Conservation (phyloP, 2,329 filamentous ascomycete species). For the Bipolaris cookei region DNA sequence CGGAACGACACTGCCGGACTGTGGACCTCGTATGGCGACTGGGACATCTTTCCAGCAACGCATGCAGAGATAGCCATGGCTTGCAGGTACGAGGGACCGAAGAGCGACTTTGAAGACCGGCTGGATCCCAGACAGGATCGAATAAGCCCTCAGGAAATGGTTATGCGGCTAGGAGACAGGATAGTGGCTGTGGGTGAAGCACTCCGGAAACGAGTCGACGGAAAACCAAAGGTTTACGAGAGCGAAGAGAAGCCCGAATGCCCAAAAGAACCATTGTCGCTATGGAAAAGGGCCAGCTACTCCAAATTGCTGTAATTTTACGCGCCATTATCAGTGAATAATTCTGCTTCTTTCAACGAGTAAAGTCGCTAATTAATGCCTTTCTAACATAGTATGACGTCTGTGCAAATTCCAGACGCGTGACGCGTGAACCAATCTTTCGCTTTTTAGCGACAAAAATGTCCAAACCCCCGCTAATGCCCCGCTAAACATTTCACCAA, state of each 20-base stretch:
- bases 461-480: slow-evolving; percentile 16
- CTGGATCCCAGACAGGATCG: not conserved
- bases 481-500: slow-evolving; percentile 13
- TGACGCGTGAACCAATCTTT: slow-evolving; percentile 16
- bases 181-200: not conserved
- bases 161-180: not conserved
- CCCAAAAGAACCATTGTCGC: not conserved
- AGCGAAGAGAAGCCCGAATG: not conserved
- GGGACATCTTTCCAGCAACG: slow-evolving; percentile 3
- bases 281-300: not conserved
- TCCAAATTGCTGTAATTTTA: not conserved
- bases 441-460: slow-evolving; percentile 20
- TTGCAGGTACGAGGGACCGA: slow-evolving; percentile 4
- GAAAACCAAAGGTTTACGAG: not conserved
- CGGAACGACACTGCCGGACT: not conserved
- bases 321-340: not conserved
- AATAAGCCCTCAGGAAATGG: slow-evolving; percentile 5
- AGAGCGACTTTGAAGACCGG: not conserved
- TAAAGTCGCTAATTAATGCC: not conserved
- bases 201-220: not conserved
- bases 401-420: slow-evolving; percentile 7
- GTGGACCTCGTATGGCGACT: slow-evolving; percentile 8
- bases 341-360: not conserved
- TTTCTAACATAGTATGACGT: slow-evolving; percentile 5
- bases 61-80: slow-evolving; percentile 9